Evolutionary conservation across 345 rosid genomes (phyloP), one percentile per base, ranked within the genome.

Genomic region (Eucalyptus rudis): DNA sequence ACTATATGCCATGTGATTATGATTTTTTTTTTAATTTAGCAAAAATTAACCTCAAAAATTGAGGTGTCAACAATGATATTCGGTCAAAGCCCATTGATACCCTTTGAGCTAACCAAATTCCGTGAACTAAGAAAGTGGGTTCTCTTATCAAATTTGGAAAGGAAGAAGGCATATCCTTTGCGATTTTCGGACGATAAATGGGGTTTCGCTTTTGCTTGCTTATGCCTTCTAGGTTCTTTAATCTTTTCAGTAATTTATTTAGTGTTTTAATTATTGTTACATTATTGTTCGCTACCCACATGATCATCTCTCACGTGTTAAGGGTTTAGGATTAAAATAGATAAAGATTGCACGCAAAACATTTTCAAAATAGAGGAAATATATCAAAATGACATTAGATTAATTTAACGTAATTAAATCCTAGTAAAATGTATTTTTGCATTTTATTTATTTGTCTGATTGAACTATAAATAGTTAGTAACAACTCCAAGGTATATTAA

Each of bases 211-310:
- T 56, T 24, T 56, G 64, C 64, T 58, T 58, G 64, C 62, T 58
- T 58, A 58, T 58, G 64, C 64, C 64, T 58, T 24, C 64, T 24
- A 58, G 29, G 64, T 58, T 58, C 64, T 58, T 58, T 24, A 58
- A 58, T 58, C 64, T 24, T 58, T 58, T 54, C 25, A 22, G 59
- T 54, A 54, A 54, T 54, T 54, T 19, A 54, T 54, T 58, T 58
- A 25, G n/a, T 24, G 27, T 22, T 54, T 54, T 20, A 8, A 54
- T 54, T 54, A 54, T 22, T 22, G 27, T 20, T 5, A 20, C 27
- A 0, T 54, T 54, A 22, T 22, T 54, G 59, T 54, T 54, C 3
- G 0, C 5, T 0, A 1, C 27, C 27, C 59, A 54, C 27, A 7
- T 54, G 11, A 20, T 54, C 59, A 54, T 8, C 59, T 25, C 29